Evolutionary conservation across 495 filamentous ascomycete genomes (phyloP), one percentile per base, ranked within the genome.

Genomic region (Podospora anserina): DNA sequence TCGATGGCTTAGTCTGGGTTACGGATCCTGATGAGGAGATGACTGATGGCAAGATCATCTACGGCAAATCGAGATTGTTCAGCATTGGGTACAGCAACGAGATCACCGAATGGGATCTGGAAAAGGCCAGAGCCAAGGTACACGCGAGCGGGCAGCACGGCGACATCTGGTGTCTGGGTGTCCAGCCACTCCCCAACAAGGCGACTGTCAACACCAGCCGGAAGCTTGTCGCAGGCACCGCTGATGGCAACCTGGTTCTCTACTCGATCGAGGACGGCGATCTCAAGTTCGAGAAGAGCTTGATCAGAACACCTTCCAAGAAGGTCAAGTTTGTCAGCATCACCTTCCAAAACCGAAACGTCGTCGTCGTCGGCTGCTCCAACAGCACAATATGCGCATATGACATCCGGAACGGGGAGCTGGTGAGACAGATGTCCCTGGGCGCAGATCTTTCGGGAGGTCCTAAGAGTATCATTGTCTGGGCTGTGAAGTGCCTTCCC

Each of bases 31-130:
- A 89, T 58, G 88, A 91, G 74, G 77, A 83, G 19, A 87, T 92
- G 61, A 83, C 82, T 20, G 80, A 86, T 67, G 87, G 87, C 53
- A 83, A 82, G 56, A 88, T 82, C 69, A 77, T 89, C 19, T 78
- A 88, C 53, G 95, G 94, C 65, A 88, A 84, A 72, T 85, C 96
- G 74, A 88, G 95, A 71, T 85, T 99, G 32, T 98, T 98, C 81
- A 97, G 94, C 79, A 95, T 97, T 76, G 95, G 96, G 67, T 97
- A 94, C 77, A 97, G 94, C 18, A 89, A 90, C 44, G 88, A 88
- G 9, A 88, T 99, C 63, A 97, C 94, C 1, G 95, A 99, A 78
- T 99, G 95, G 95, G 89, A 97, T 81, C 78, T 98, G 11, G 87
- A 87, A 68, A 89, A 87, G 69, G 92, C 92, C 5, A 81, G 85